phyloP scores from a whole-genome alignment of 2,329 filamentous ascomycete species.

The Calonectria honghensis region DNA sequence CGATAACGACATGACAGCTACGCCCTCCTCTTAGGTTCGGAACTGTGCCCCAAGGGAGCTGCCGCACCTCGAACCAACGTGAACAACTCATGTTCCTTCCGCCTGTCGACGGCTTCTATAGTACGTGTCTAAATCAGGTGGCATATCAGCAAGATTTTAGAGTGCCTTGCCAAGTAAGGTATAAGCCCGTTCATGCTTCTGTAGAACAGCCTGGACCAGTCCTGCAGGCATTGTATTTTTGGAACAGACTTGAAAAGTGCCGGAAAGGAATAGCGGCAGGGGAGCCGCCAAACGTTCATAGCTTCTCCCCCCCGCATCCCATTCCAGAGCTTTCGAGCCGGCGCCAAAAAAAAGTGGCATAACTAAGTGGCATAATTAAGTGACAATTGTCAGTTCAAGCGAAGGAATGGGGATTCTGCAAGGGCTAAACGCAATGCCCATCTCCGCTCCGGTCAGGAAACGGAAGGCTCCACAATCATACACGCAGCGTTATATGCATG shows the following conservation, averaged over 20 bases:
- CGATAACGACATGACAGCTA: background rate
- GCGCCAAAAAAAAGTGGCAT: background rate
- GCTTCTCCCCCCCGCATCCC: background rate
- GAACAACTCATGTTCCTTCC: constrained; percentile 11
- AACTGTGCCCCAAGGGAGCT: background rate
- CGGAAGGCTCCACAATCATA: background rate
- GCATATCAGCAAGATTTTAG: background rate
- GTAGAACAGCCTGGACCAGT: background rate
- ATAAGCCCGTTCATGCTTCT: background rate
- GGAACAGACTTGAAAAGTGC: background rate
- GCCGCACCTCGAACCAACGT: background rate
- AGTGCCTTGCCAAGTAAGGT: constrained; percentile 10
- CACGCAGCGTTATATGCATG: constrained; percentile 15
- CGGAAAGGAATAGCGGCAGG: background rate
- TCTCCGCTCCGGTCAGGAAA: constrained; percentile 12
- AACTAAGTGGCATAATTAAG: constrained; percentile 9
- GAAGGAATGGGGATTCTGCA: constrained; percentile 21
- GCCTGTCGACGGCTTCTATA: constrained; percentile 18
- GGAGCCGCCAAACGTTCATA: background rate
- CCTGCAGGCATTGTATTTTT: constrained; percentile 20
- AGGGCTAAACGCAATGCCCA: background rate
- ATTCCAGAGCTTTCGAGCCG: background rate
- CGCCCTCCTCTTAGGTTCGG: constrained; percentile 4
- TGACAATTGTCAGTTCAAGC: constrained; percentile 4
- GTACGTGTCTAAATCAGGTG: background rate